phyloP scores from a whole-genome alignment of 345 rosid genomes.

The Salix caprea region DNA sequence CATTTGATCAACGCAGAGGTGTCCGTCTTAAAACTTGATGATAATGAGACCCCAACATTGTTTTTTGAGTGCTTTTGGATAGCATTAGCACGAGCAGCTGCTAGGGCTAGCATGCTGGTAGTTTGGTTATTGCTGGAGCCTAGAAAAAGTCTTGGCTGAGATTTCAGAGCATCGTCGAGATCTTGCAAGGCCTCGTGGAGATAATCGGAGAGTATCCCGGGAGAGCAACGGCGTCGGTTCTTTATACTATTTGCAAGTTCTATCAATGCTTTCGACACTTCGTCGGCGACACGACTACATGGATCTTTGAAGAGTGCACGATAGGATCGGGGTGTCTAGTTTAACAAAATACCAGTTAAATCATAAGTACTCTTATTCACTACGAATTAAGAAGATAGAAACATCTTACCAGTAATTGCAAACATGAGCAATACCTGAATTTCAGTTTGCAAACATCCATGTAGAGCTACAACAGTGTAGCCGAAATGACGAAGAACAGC shows the following conservation, averaged over 20 bases:
- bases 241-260: conserved; percentile 61
- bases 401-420: neutral
- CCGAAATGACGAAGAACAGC: conserved; percentile 80
- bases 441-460: conserved; percentile 75
- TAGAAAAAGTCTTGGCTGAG: conserved; percentile 73
- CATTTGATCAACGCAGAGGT: conserved; percentile 55
- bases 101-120: conserved; percentile 39
- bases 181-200: conserved; percentile 76
- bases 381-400: neutral
- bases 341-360: no score
- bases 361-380: neutral
- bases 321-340: conserved; percentile 59
- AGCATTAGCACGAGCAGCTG: conserved; percentile 42
- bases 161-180: conserved; percentile 62
- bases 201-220: conserved; percentile 67
- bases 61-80: conserved; percentile 21
- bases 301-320: conserved; percentile 71
- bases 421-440: conserved; percentile 50
- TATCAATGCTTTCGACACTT: conserved; percentile 54
- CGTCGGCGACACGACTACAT: conserved; percentile 61
- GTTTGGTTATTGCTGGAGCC: conserved; percentile 51
- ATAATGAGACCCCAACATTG: conserved; percentile 24
- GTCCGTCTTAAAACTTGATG: conserved; percentile 60
- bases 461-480: conserved; percentile 70
- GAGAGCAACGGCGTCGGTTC: conserved; percentile 66